These are phyloP conservation scores for Fagus sylvatica DNA, from an alignment of 306 rosid genomes.

Conservation along the genomic window DNA sequence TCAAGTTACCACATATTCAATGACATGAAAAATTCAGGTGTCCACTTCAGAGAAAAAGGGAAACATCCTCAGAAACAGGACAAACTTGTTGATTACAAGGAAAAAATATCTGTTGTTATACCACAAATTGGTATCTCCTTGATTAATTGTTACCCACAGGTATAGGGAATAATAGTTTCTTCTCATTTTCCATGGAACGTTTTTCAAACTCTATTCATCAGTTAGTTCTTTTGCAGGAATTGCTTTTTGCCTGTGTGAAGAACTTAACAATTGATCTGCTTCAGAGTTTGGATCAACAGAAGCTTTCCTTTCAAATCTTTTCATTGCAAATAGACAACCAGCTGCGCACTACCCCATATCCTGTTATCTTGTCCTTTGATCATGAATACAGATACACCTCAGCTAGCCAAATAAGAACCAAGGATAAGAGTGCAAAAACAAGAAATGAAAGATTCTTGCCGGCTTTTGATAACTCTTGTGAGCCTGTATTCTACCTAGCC, in stretches of 20 bases:
- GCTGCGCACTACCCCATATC: constrained; percentile 83
- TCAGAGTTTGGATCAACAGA: constrained; percentile 87
- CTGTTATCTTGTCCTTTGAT: constrained; percentile 80
- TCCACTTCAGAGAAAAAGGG: constrained; percentile 44
- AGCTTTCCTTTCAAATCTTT: constrained; percentile 56
- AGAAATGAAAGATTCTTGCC: constrained; percentile 47
- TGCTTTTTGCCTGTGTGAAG: constrained; percentile 72
- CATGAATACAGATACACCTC: constrained; percentile 49
- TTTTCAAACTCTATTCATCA: constrained; percentile 23
- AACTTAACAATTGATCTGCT: constrained; percentile 59
- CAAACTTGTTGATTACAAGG: constrained; percentile 57
- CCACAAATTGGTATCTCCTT: constrained; percentile 79
- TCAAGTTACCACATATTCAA: constrained; percentile 63
- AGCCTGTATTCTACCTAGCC: constrained; percentile 66
- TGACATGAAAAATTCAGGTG: constrained; percentile 47
- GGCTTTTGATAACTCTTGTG: constrained; percentile 42
- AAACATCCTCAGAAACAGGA: constrained; percentile 55
- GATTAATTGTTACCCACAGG: constrained; percentile 76
- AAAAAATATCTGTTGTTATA: constrained; percentile 65
- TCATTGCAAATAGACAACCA: constrained; percentile 93
- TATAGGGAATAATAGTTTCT: constrained; percentile 29
- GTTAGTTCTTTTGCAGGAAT: constrained; percentile 55
- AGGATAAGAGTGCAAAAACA: constrained; percentile 43
- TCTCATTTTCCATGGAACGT: constrained; percentile 7
- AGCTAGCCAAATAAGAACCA: constrained; percentile 38